phyloP scores from a whole-genome alignment of 192 early-diverging fungal genomes.

The Podila verticillata region DNA sequence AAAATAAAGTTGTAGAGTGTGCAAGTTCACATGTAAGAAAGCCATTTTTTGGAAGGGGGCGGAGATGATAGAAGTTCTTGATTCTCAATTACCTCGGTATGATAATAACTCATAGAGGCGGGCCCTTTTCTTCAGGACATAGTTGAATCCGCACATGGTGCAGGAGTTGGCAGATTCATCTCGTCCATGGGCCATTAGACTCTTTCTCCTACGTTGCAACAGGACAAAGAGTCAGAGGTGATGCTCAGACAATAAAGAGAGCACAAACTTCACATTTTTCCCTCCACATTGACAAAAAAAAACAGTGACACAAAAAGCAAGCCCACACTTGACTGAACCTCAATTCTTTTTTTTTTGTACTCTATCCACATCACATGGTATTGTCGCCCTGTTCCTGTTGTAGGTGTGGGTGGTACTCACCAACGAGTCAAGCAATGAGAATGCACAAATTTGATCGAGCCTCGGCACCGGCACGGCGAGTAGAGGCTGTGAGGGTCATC shows the following conservation, averaged over 20 bases:
- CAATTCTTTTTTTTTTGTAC: neutral
- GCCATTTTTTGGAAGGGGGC: no score
- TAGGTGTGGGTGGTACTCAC: constrained; percentile 1
- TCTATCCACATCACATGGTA: neutral
- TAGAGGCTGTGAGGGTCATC: constrained; percentile 46
- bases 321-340: no score
- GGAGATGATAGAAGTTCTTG: no score
- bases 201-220: constrained; percentile 34
- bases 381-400: neutral
- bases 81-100: constrained; percentile 27
- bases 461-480: constrained; percentile 43
- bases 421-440: constrained; percentile 47
- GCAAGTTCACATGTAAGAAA: neutral
- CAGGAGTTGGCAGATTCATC: constrained; percentile 48
- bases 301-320: no score
- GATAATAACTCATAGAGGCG: constrained; percentile 47
- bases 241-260: neutral
- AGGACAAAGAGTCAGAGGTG: neutral
- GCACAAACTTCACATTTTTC: neutral
- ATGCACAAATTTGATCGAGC: constrained; percentile 51
- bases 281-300: no score
- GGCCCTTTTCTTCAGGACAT: constrained; percentile 49
- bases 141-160: constrained; percentile 53
- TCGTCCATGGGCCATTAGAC: constrained; percentile 45
- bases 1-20: neutral